These are phyloP conservation scores for Phascolomyces articulosus DNA, from an alignment of 371 early-diverging fungal genomes.

Conservation along the genomic window DNA sequence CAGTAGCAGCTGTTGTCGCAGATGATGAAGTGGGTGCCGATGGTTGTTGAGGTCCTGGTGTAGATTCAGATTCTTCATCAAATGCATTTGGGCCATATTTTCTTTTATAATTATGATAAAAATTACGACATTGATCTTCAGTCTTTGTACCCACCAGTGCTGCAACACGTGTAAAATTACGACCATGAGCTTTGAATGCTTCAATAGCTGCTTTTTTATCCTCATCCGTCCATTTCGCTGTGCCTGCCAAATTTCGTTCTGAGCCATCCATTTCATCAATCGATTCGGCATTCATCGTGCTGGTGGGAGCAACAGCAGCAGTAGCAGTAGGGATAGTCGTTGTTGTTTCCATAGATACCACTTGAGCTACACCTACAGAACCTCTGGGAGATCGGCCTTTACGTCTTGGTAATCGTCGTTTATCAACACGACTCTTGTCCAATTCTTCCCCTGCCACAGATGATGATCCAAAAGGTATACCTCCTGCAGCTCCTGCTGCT, in stretches of 20 bases:
- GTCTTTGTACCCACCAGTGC: constrained; percentile 76
- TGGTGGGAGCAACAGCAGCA: not conserved
- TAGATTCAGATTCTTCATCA: constrained; percentile 45
- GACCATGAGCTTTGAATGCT: constrained; percentile 75
- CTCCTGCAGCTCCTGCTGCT: not conserved
- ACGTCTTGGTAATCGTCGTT: constrained; percentile 20
- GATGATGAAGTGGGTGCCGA: not conserved
- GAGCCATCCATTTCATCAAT: constrained; percentile 32
- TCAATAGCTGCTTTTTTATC: constrained; percentile 77
- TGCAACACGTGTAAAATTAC: constrained; percentile 76
- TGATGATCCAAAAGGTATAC: not conserved
- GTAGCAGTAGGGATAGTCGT: constrained; percentile 3
- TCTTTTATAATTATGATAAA: constrained; percentile 76
- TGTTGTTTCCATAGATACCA: too few relatives aligned
- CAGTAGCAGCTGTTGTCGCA: not conserved
- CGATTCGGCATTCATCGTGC: not conserved
- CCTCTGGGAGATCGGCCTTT: constrained; percentile 35
- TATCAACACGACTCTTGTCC: constrained; percentile 12
- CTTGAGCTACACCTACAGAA: not conserved
- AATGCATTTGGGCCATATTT: constrained; percentile 68
- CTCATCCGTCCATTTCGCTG: constrained; percentile 72
- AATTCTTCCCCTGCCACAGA: not conserved
- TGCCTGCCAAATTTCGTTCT: constrained; percentile 31
- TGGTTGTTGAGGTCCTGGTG: not conserved
- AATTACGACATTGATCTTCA: constrained; percentile 80